Percentiles rank a stretch among this genome's conserved stretches.
Conservation (phyloP, 2,329 filamentous ascomycete species). For the Scopulariopsis brevicaulis region DNA sequence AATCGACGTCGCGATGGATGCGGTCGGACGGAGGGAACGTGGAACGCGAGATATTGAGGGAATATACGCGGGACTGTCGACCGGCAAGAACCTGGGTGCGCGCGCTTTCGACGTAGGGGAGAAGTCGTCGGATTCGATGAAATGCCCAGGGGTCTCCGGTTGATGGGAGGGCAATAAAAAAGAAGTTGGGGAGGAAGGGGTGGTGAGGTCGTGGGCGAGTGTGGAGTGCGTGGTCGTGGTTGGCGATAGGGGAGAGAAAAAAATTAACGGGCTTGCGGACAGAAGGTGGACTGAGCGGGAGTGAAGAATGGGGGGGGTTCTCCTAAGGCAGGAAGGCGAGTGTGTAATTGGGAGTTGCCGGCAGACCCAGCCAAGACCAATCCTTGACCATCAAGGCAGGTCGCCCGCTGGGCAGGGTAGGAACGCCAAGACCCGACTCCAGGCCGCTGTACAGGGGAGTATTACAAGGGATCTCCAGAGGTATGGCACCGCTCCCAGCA, state of each 20-base stretch:
- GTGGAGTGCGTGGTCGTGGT: slow-evolving; percentile 2
- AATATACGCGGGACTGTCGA: background rate
- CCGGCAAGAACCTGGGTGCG: background rate
- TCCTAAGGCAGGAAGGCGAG: background rate
- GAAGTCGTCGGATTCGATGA: background rate
- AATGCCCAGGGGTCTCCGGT: background rate
- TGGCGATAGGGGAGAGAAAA: slow-evolving; percentile 3
- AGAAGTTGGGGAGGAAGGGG: background rate
- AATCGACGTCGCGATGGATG: background rate
- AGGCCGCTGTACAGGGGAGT: background rate
- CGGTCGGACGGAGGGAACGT: background rate
- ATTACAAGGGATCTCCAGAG: background rate
- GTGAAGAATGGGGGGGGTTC: background rate
- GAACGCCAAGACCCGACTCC: background rate
- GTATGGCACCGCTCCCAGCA: background rate
- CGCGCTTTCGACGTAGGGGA: background rate
- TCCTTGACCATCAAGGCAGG: background rate
- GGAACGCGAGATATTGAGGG: background rate
- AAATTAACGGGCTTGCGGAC: slow-evolving; percentile 3
- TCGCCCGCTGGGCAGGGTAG: background rate
- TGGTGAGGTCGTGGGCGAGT: slow-evolving; percentile 2
- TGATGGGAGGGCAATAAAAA: background rate
- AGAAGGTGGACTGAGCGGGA: background rate
- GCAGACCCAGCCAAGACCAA: slow-evolving; percentile 2
- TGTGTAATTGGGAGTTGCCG: background rate